Evolutionary conservation across 2,329 filamentous ascomycete species (phyloP), one percentile per base, ranked within the genome.

Genomic region (Trichoderma atrobrunneum): DNA sequence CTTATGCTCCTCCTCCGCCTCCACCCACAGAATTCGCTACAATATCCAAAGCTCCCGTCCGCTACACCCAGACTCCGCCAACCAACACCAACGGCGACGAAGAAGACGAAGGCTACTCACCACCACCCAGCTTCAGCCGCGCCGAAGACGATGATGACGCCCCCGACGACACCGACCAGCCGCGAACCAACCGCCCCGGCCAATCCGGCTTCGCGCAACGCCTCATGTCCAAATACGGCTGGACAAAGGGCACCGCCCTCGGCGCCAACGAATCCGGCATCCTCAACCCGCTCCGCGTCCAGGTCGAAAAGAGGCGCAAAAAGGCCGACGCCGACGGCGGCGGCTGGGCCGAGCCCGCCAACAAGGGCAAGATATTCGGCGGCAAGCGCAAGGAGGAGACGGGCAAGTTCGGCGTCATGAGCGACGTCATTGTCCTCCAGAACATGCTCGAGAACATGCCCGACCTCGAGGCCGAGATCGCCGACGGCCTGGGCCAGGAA

Each of bases 191-290:
- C 71, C 89, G 91, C 3, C 94, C 94, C 0, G 93, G 94, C 18
- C 93, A 97, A 80, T 88, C 90, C 75, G 93, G 91, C 66, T 97
- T 97, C 80, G 96, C 94, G 0, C 89, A 94, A 75, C 92, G 94
- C 39, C 88, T 98, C 71, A 94, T 99, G 90, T 88, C 90, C 73
- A 98, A 98, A 80, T 96, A 97, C 82, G 96, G 96, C 70, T 98
- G 95, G 93, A 91, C 90, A 43, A 92, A 95, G 78, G 96, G 96
- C 28, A 88, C 91, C 74, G 96, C 96, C 24, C 89, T 99, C 5
- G 96, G 96, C 75, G 94, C 93, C 18, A 88, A 91, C 74, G 90
- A 90, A 36, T 90, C 90, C 28, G 96, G 96, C 73, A 98, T 99
- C 77, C 87, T 93, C 69, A 93, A 94, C 26, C 93, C 95, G 5